phyloP scores from a whole-genome alignment of 1,139 yeast species.

The Williopsis jadinii region DNA sequence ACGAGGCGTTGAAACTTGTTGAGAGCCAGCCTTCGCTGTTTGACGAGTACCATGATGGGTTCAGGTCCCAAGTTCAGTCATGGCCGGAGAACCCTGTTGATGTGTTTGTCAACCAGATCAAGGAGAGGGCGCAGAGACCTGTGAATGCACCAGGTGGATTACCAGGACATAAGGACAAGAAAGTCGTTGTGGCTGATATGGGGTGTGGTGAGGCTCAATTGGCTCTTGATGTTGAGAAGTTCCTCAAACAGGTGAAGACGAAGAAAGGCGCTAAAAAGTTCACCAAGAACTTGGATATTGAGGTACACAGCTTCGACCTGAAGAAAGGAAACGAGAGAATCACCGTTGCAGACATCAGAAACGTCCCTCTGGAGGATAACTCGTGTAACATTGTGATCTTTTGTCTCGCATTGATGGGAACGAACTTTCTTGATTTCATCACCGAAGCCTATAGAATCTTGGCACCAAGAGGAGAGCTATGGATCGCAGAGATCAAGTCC shows the following conservation, averaged over 20 bases:
- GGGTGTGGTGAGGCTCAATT: constrained; percentile 97
- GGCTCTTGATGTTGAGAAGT: constrained; percentile 54
- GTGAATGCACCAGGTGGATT: constrained; percentile 94
- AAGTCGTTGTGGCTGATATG: constrained; percentile 88
- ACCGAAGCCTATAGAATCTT: constrained; percentile 83
- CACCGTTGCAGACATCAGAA: constrained; percentile 90
- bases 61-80: constrained; percentile 85
- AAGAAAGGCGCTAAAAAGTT: constrained; percentile 21
- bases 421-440: constrained; percentile 86
- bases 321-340: constrained; percentile 80
- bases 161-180: constrained; percentile 54
- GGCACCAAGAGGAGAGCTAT: constrained; percentile 86
- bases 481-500: constrained; percentile 97
- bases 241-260: constrained; percentile 35
- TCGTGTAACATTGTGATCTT: constrained; percentile 83
- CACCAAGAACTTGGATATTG: constrained; percentile 40
- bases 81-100: constrained; percentile 99
- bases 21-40: constrained; percentile 80
- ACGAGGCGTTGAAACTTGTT: constrained; percentile 66
- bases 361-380: constrained; percentile 76
- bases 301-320: constrained; percentile 85
- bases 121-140: constrained; percentile 52
- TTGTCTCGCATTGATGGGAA: constrained; percentile 95
- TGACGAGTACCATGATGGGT: constrained; percentile 93
- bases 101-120: constrained; percentile 70